Evolutionary conservation across 2,329 filamentous ascomycete species (phyloP), one percentile per base, ranked within the genome.

Genomic region (Gyromitra esculenta): DNA sequence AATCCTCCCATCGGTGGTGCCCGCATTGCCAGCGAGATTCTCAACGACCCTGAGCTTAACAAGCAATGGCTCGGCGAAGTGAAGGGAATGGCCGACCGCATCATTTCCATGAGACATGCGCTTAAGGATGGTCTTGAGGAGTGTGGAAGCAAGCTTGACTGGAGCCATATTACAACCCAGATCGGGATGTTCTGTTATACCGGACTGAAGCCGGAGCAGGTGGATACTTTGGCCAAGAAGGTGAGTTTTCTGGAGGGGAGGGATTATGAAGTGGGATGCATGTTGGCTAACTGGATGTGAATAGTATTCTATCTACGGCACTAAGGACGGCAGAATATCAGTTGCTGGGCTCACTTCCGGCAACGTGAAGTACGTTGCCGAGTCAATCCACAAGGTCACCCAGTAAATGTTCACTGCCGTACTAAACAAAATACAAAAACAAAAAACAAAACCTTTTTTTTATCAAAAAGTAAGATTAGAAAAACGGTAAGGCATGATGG

Each of bases 121-220:
- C 90, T 99, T 83, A 96, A 96, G 89, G 89, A 93, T 82, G 96
- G 98, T 87, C 90, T 99, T 72, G 93, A 97, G 89, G 91, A 92
- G 85, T 90, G 97, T 78, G 95, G 95, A 83, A 96, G 92, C 87
- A 94, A 94, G 89, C 93, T 96, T 85, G 93, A 98, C 87, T 99
- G 96, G 96, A 92, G 91, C 84, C 96, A 99, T 88, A 99, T 99
- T 86, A 98, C 96, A 81, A 94, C 88, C 86, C 93, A 97, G 89
- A 99, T 99, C 82, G 96, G 96, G 86, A 99, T 99, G 96, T 99
- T 99, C 83, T 95, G 96, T 81, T 99, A 97, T 89, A 99, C 96
- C 67, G 96, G 96, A 78, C 87, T 99, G 82, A 95, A 88, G 81
- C 87, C 94, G 71, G 91, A 95, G 86, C 92, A 97, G 87, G 97